Evolutionary conservation across 2,329 filamentous ascomycete species (phyloP).

Genomic region (Aspergillus oerlinghausenensis): DNA sequence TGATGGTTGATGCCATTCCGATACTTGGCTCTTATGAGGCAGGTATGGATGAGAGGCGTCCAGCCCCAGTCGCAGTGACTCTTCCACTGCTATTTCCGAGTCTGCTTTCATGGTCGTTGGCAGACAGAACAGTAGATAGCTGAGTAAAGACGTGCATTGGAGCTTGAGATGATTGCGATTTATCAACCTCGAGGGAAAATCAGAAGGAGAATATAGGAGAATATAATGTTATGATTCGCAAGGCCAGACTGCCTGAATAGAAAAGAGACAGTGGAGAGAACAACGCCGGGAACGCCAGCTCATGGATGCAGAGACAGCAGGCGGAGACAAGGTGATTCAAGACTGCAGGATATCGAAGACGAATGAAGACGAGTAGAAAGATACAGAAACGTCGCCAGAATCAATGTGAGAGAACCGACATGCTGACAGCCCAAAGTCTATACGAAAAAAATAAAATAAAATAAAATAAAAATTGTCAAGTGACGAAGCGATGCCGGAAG

Average conservation of each 20-base stretch:
- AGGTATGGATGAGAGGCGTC: not conserved
- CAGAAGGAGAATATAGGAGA: not conserved
- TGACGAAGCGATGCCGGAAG: not conserved
- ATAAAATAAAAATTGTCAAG: conserved; percentile 3
- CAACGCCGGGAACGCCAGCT: not conserved
- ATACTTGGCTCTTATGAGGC: not conserved
- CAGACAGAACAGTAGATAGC: not conserved
- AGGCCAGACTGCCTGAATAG: not conserved
- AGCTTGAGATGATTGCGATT: not conserved
- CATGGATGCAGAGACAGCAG: not conserved
- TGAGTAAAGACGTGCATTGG: no score
- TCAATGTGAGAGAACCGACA: conserved; percentile 6
- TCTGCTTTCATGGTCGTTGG: not conserved
- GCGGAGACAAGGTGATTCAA: not conserved
- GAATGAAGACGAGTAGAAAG: not conserved
- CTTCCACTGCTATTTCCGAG: no score
- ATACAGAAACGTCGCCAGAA: not conserved
- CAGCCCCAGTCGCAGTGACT: not conserved
- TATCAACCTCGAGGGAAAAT: not conserved
- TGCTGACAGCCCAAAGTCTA: conserved; percentile 15
- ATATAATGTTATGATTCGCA: not conserved
- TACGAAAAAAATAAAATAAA: no score
- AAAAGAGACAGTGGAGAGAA: not conserved
- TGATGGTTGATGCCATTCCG: not conserved
- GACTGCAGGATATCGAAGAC: not conserved